These are phyloP conservation scores for Hortiboletus rubellus DNA, from an alignment of 1,284 basidiomycete genomes.

Conservation along the genomic window DNA sequence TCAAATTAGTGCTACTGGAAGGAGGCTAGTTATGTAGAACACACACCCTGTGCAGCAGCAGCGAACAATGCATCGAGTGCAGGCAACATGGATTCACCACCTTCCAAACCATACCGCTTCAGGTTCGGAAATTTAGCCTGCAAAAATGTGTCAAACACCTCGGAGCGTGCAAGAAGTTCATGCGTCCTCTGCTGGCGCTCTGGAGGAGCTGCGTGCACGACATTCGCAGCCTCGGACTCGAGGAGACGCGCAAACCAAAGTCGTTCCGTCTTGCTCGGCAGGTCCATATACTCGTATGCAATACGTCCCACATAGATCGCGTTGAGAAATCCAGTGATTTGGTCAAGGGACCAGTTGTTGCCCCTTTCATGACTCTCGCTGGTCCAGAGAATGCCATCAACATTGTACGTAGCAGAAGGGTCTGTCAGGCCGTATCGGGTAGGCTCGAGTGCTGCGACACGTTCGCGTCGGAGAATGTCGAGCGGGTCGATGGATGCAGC, in stretches of 20 bases:
- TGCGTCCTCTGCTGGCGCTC: constrained; percentile 59
- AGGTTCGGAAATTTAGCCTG: constrained; percentile 82
- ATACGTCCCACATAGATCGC: constrained; percentile 78
- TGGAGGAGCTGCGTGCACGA: not conserved
- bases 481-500: constrained; percentile 85
- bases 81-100: constrained; percentile 88
- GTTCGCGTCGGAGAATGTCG: constrained; percentile 81
- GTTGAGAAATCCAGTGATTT: constrained; percentile 71
- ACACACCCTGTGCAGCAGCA: constrained; percentile 63
- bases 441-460: constrained; percentile 80
- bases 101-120: constrained; percentile 84
- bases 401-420: constrained; percentile 56
- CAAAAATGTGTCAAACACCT: constrained; percentile 80
- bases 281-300: constrained; percentile 90
- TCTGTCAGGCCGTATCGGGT: constrained; percentile 73
- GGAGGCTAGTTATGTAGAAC: not conserved
- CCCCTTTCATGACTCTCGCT: constrained; percentile 47
- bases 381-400: constrained; percentile 82
- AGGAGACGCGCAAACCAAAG: constrained; percentile 85
- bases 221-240: constrained; percentile 53
- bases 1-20: not conserved
- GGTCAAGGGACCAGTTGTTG: constrained; percentile 59
- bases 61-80: constrained; percentile 77
- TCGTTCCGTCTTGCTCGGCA: constrained; percentile 75
- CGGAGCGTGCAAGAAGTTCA: constrained; percentile 68